Evolutionary conservation across 2,329 filamentous ascomycete genomes (phyloP), one percentile per base, ranked within the genome.

Genomic region (Fusarium algeriense): DNA sequence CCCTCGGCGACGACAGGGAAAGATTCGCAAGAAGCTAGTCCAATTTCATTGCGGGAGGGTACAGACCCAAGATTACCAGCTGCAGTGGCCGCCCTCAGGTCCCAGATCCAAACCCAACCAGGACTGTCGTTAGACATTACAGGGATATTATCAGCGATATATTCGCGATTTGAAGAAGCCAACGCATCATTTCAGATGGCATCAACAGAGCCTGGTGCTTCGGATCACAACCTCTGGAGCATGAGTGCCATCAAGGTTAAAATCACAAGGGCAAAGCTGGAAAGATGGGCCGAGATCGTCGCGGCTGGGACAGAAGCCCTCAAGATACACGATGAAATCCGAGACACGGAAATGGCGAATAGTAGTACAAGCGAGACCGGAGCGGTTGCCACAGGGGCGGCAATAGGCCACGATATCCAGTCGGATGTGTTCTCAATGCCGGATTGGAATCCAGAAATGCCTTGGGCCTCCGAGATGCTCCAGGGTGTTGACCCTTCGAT

Each of bases 171-270:
- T 20, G 84, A 87, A 34, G 78, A 84, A 43, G 82, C 81, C 20
- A 83, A 82, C 53, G 77, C 78, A 3, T 75, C 79, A 0, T 78
- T 85, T 15, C 78, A 80, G 5, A 73, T 76, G 4, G 71, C 74
- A 0, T 76, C 80, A 5, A 70, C 77, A 0, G 79, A 82, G 10
- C 65, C 75, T 0, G 81, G 76, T n/a, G 75, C 73, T 1, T 79
- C 79, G 57, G 81, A 85, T 14, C 82, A 83, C 55, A 85, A 85
- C 49, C 72, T 86, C 0, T 87, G 85, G 85, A 84, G 83, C 9
- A 77, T 87, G 67, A 83, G 83, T 0, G 82, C 85, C 0, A 80
- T 83, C 40, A 86, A 87, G 46, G 76, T 88, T 2, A 79, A 81
- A 23, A 83, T 87, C 37, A 83, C 83, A 1, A 81, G 81, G 10